phyloP scores from a whole-genome alignment of 306 rosid species.

The Quercus ilex region DNA sequence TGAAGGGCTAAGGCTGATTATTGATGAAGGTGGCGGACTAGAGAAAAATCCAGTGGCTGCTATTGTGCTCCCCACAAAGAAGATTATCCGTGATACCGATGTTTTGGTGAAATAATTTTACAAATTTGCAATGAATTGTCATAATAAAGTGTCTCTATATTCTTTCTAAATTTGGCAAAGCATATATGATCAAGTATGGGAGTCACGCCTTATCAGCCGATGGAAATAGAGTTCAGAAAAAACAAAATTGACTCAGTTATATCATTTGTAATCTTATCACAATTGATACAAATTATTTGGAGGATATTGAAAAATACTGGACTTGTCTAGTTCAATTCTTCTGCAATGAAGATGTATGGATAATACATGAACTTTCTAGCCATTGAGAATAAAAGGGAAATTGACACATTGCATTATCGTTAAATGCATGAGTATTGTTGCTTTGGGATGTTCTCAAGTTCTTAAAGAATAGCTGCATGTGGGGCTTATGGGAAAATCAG shows the following conservation, averaged over 20 bases:
- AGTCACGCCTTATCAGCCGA: not conserved
- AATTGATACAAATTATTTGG: not conserved
- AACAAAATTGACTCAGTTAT: not conserved
- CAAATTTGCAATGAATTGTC: not conserved
- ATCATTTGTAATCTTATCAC: not conserved
- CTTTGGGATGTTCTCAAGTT: no score
- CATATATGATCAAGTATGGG: not conserved
- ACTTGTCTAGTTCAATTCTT: not conserved
- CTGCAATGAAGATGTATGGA: no score
- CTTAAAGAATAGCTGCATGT: no score
- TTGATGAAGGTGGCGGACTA: conserved; percentile 80
- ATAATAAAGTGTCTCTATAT: not conserved
- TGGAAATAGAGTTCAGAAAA: not conserved
- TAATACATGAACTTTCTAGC: no score
- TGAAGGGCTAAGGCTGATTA: conserved; percentile 69
- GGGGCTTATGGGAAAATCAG: no score
- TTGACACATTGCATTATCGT: no score
- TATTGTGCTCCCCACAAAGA: conserved; percentile 69
- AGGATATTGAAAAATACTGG: not conserved
- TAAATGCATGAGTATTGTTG: no score
- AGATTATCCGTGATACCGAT: conserved; percentile 67
- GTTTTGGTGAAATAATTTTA: conserved; percentile 32
- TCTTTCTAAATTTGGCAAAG: not conserved
- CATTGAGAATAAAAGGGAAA: no score
- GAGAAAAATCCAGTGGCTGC: conserved; percentile 68